Evolutionary conservation across 2,329 filamentous ascomycete species (phyloP).

Genomic region (Chaetomium globosum): DNA sequence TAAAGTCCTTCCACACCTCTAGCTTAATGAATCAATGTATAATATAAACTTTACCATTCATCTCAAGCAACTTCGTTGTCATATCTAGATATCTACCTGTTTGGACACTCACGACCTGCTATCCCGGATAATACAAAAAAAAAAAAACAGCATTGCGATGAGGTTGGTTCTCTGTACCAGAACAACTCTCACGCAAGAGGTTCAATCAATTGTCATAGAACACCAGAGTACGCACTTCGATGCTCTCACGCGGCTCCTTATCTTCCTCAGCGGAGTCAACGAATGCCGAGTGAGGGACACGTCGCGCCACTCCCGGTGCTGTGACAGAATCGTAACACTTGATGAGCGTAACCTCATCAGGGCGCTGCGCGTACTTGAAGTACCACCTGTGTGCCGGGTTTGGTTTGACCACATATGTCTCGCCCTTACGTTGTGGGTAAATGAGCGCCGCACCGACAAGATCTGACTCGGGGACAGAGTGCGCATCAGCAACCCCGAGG

Average conservation of each 20-base stretch:
- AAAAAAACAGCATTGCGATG: too few species aligned
- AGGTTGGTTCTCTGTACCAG: too few species aligned
- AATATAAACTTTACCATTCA: too few species aligned
- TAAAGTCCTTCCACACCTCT: too few species aligned
- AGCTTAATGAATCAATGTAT: too few species aligned
- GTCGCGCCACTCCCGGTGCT: constrained; percentile 45
- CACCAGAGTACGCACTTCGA: constrained; percentile 37
- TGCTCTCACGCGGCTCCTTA: constrained; percentile 54
- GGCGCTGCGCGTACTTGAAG: constrained; percentile 55
- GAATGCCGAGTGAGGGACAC: constrained; percentile 38
- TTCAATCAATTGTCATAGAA: constrained; percentile 36
- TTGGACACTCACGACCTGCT: too few species aligned
- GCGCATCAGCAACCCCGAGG: constrained; percentile 46
- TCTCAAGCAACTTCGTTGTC: too few species aligned
- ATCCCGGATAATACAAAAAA: too few species aligned
- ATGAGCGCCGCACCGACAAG: constrained; percentile 45
- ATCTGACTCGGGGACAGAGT: constrained; percentile 46
- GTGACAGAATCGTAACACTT: constrained; percentile 63
- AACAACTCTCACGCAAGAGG: too few species aligned
- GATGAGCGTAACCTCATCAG: constrained; percentile 59
- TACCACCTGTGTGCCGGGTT: constrained; percentile 52
- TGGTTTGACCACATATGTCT: constrained; percentile 47
- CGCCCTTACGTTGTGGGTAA: constrained; percentile 45
- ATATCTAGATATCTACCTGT: too few species aligned
- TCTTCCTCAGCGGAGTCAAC: constrained; percentile 41